Evolutionary conservation across 2,329 filamentous ascomycete species (phyloP).

Genomic region (Immersiporthe knoxdaviesiana): DNA sequence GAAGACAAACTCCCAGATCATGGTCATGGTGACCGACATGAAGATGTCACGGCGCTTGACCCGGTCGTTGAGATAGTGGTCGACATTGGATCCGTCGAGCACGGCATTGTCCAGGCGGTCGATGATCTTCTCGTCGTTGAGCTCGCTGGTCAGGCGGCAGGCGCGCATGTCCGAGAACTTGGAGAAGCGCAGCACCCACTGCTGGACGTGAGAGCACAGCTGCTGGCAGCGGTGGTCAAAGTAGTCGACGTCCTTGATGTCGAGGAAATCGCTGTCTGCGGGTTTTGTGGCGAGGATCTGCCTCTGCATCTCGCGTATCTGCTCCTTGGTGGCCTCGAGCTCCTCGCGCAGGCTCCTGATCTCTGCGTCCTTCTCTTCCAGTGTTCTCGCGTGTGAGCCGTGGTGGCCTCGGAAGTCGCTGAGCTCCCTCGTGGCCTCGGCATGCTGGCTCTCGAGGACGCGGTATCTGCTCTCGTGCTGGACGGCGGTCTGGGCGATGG

Average conservation of each 20-base stretch:
- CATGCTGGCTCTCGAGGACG: conserved; percentile 68
- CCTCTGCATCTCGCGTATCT: conserved; percentile 60
- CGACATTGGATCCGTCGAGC: conserved; percentile 91
- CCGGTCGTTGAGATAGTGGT: conserved; percentile 83
- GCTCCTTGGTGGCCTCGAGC: conserved; percentile 71
- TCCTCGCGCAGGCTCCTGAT: conserved; percentile 78
- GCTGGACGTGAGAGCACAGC: conserved; percentile 92
- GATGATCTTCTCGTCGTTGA: conserved; percentile 90
- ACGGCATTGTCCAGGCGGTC: conserved; percentile 93
- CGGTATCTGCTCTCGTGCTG: conserved; percentile 75
- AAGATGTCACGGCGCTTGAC: conserved; percentile 90
- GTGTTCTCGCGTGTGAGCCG: conserved; percentile 61
- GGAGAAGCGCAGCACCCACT: conserved; percentile 97
- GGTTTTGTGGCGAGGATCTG: conserved; percentile 63
- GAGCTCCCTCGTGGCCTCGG: conserved; percentile 69
- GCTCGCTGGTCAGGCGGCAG: conserved; percentile 80
- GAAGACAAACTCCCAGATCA: conserved; percentile 99
- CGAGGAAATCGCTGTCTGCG: conserved; percentile 71
- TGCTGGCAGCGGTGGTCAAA: conserved; percentile 94
- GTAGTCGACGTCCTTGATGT: conserved; percentile 86
- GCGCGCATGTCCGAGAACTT: conserved; percentile 94
- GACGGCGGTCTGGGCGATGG: conserved; percentile 75
- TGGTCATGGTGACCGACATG: conserved; percentile 98
- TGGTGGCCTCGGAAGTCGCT: conserved; percentile 69
- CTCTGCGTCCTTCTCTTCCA: conserved; percentile 84